Percentiles rank a stretch among this genome's conserved stretches.
Conservation (phyloP, 2,329 filamentous ascomycete genomes). For the Pseudonectria foliicola region DNA sequence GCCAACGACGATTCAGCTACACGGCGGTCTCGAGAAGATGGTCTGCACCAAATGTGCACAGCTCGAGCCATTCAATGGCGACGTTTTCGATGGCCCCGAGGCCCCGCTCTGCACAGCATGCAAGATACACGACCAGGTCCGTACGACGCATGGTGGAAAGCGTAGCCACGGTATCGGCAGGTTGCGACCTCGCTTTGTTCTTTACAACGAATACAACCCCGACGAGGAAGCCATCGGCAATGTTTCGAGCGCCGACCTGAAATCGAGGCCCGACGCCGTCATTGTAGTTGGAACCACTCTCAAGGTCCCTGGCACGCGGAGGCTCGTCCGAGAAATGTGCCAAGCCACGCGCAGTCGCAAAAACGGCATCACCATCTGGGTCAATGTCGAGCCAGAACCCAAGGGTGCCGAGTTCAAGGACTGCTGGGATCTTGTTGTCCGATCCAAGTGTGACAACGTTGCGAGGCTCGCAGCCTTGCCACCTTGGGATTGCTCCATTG, state of each 20-base stretch:
- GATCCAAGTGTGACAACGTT: constrained; percentile 81
- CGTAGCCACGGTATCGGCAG: constrained; percentile 89
- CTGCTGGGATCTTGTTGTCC: constrained; percentile 87
- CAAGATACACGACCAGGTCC: constrained; percentile 64
- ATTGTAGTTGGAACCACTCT: constrained; percentile 93
- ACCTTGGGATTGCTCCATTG: constrained; percentile 49
- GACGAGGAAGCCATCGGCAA: constrained; percentile 94
- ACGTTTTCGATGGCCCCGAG: constrained; percentile 75
- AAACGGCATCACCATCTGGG: constrained; percentile 86
- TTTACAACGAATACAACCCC: constrained; percentile 96
- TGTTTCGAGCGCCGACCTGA: constrained; percentile 79
- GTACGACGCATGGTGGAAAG: constrained; percentile 70
- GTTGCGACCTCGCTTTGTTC: constrained; percentile 83
- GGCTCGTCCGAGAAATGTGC: constrained; percentile 87
- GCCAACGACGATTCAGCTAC: constrained; percentile 88
- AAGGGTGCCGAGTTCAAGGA: constrained; percentile 79
- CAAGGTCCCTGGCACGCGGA: constrained; percentile 86
- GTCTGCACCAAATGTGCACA: constrained; percentile 88
- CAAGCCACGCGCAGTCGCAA: constrained; percentile 73
- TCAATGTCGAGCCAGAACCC: constrained; percentile 84
- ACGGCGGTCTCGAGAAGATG: constrained; percentile 93
- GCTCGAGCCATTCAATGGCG: constrained; percentile 67
- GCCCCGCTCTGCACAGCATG: constrained; percentile 75
- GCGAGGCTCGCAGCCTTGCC: constrained; percentile 63
- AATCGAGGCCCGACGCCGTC: constrained; percentile 79